phyloP scores from a whole-genome alignment of 2,329 filamentous ascomycete species.

The Phaeomoniella chlamydospora region DNA sequence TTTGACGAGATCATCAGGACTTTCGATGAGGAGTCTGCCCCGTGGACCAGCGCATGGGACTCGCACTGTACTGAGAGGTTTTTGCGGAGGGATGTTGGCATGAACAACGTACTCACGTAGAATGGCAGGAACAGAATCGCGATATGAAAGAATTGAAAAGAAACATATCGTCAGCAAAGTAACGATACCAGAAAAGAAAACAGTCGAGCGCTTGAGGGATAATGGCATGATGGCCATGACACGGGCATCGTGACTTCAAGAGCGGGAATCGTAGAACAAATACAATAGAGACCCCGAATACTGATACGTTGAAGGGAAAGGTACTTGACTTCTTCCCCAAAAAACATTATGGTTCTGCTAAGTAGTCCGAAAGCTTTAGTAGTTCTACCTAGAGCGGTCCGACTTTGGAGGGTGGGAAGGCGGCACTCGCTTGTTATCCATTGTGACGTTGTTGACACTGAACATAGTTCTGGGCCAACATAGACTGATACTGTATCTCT shows the following conservation, averaged over 20 bases:
- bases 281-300: too few relatives aligned
- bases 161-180: not conserved
- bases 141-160: not conserved
- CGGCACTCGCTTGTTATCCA: too few relatives aligned
- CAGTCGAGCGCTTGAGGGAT: not conserved
- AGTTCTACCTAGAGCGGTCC: too few relatives aligned
- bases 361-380: too few relatives aligned
- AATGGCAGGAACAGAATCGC: conserved; percentile 2
- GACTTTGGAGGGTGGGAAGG: too few relatives aligned
- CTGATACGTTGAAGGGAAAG: too few relatives aligned
- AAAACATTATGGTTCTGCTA: too few relatives aligned
- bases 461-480: too few relatives aligned
- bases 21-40: conserved; percentile 32
- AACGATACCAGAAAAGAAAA: not conserved
- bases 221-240: not conserved
- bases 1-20: conserved; percentile 33
- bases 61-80: conserved; percentile 1
- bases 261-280: too few relatives aligned
- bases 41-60: conserved; percentile 46
- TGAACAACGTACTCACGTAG: conserved; percentile 1
- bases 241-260: not conserved
- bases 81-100: conserved; percentile 1
- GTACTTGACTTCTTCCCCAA: too few relatives aligned
- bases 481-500: too few relatives aligned
- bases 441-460: too few relatives aligned